A percentile compares a stretch with the other conserved stretches of the same genome.
Evolutionary conservation across 495 filamentous ascomycete species (phyloP).

Genomic region (Penicillium silybi): DNA sequence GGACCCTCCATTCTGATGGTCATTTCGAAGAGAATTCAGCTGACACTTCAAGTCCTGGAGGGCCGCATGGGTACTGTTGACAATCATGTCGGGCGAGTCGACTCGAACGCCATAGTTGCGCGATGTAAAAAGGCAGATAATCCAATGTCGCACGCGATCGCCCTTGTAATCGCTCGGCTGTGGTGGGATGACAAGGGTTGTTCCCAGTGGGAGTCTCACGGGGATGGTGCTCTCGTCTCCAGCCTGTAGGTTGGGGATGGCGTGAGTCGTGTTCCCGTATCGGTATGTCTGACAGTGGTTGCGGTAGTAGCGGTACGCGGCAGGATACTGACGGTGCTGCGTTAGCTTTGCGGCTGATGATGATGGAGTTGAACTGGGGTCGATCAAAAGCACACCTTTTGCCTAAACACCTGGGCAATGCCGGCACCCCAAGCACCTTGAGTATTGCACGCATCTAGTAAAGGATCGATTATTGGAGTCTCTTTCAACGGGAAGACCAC

Average conservation of each 20-base stretch:
- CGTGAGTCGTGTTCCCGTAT: constrained; percentile 1
- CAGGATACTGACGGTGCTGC: constrained; percentile 35
- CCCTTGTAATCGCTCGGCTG: constrained; percentile 21
- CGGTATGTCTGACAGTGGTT: constrained; percentile 25
- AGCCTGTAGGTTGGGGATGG: constrained; percentile 2
- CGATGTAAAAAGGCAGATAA: constrained; percentile 49
- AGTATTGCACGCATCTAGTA: constrained; percentile 46
- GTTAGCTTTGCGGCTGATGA: background rate
- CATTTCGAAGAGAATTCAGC: constrained; percentile 12
- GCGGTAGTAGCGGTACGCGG: constrained; percentile 34
- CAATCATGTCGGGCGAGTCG: constrained; percentile 26
- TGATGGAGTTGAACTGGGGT: background rate
- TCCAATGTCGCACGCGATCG: constrained; percentile 35
- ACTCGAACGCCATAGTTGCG: constrained; percentile 25
- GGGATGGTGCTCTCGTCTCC: background rate
- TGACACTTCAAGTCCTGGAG: constrained; percentile 35
- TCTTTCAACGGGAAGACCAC: background rate
- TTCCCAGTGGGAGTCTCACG: constrained; percentile 26
- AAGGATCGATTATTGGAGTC: background rate
- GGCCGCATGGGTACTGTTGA: constrained; percentile 37
- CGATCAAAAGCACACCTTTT: constrained; percentile 19
- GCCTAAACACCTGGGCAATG: constrained; percentile 35
- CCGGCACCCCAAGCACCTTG: constrained; percentile 43
- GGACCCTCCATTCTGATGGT: background rate
- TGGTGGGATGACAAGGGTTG: constrained; percentile 43